Conservation (phyloP, 495 filamentous ascomycete species). For the Neurospora tetraspora region DNA sequence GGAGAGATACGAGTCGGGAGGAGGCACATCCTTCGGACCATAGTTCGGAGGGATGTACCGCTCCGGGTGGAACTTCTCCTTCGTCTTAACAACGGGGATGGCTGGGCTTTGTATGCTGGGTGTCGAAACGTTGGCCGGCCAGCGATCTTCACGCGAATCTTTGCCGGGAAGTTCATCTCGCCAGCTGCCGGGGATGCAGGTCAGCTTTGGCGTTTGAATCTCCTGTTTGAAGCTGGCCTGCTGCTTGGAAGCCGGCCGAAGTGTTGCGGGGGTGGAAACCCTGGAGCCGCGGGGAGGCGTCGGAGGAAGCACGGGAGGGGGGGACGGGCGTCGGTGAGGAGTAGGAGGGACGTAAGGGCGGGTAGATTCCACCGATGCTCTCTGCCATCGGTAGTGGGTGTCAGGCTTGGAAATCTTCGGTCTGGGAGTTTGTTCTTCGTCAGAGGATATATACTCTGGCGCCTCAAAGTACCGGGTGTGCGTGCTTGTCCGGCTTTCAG, state of each 20-base stretch:
- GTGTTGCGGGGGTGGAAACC: not conserved
- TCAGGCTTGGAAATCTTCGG: too few relatives aligned
- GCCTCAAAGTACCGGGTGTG: not conserved
- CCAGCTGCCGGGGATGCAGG: not conserved
- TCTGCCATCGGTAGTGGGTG: too few relatives aligned
- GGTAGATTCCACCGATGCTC: accelerated
- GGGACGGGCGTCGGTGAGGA: not conserved
- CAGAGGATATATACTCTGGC: not conserved
- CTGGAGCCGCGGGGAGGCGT: not conserved
- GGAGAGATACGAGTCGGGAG: not conserved
- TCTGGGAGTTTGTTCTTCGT: too few relatives aligned
- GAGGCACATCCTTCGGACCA: not conserved
- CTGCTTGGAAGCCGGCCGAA: not conserved
- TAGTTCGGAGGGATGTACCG: not conserved
- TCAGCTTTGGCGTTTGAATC: not conserved
- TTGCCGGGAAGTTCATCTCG: not conserved
- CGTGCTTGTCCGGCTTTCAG: accelerated
- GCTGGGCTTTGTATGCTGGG: not conserved
- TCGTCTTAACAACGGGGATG: not conserved
- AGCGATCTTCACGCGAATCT: not conserved
- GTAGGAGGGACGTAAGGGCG: not conserved
- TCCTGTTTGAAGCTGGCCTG: not conserved
- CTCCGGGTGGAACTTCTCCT: not conserved
- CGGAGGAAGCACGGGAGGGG: not conserved
- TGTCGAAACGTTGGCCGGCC: not conserved